Evolutionary conservation across 306 rosid species (phyloP).

Genomic region (Oxytropis ochrocephala): DNA sequence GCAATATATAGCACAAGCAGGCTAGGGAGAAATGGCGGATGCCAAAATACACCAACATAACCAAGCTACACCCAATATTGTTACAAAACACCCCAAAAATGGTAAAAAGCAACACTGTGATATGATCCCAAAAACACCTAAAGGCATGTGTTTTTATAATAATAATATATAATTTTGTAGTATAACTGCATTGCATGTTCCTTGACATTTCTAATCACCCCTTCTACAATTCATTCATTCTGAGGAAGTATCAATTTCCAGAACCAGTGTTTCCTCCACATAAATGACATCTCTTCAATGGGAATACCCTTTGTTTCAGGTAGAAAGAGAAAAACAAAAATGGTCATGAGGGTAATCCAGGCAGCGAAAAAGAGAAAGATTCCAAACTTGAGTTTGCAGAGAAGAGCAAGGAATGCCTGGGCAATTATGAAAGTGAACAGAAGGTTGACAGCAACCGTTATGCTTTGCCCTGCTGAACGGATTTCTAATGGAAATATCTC

Average conservation of each 20-base stretch:
- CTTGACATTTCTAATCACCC: background rate
- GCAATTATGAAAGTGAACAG: conserved; percentile 38
- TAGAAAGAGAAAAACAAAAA: conserved; percentile 26
- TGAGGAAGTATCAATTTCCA: conserved; percentile 41
- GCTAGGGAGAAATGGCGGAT: no score
- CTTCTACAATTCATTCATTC: background rate
- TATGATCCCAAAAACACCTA: no score
- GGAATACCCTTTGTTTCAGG: conserved; percentile 48
- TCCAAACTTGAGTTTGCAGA: conserved; percentile 35
- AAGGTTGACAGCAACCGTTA: conserved; percentile 42
- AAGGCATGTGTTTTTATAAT: no score
- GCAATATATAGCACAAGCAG: no score
- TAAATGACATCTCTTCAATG: conserved; percentile 35
- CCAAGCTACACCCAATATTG: no score
- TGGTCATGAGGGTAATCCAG: conserved; percentile 38
- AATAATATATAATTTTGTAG: no score
- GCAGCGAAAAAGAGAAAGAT: conserved; percentile 35
- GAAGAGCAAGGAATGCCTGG: conserved; percentile 35
- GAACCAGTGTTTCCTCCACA: conserved; percentile 45
- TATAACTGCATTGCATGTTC: background rate
- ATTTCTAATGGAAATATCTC: conserved; percentile 45
- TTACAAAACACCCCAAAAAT: no score
- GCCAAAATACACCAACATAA: no score
- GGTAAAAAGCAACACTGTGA: no score
- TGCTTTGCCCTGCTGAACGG: conserved; percentile 44